Base-by-base conservation (phyloP, 2,329 filamentous ascomycete genomes). In the Cercospora beticola region DNA sequence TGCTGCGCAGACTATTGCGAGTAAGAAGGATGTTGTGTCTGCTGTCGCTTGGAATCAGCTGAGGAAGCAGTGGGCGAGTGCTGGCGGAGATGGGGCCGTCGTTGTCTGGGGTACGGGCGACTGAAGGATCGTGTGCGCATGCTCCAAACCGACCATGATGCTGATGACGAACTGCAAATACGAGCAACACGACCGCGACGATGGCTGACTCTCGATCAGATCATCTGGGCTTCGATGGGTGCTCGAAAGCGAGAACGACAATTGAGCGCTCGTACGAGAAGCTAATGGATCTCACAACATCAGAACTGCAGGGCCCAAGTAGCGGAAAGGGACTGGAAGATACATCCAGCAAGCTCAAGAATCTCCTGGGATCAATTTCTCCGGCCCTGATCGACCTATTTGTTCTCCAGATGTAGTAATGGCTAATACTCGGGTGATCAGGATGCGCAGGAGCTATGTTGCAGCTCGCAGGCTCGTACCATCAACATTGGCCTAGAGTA, bases 211-310 rank as follows among this genome's bases (percentile, higher is more conserved):
- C 77, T 3, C 77, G 78, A 65, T 30, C 82, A 6, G 79, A 83
- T 30, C 77, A 78, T 64, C 40, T 71, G 14, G 74, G 12, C 43
- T 71, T 46, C 67, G 72, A 9, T 72, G 72, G 31, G 30, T 71
- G 43, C 62, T 76, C 10, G 85, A 86, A 2, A 84, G 76, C 0
- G 88, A 90, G 46, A 88, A 90, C 54, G 79, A 84, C 18, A 78
- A 81, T 0, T 84, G 87, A 0, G 81, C 88, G 8, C 90, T 89
- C 69, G 84, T 84, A 0, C 77, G 81, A 26, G 83, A 82, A 0
- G 88, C 88, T 0, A 80, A 82, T 5, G 73, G 89, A 3, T 80
- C 81, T 66, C 79, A 79, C 2, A 81, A 85, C 67, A 79, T 81
- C 26, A 86, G 86, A 0, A 87, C 86, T 67, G 81, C 36, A 40